phyloP scores from a whole-genome alignment of 192 early-diverging fungal genomes.

The Coemansia pectinata region DNA sequence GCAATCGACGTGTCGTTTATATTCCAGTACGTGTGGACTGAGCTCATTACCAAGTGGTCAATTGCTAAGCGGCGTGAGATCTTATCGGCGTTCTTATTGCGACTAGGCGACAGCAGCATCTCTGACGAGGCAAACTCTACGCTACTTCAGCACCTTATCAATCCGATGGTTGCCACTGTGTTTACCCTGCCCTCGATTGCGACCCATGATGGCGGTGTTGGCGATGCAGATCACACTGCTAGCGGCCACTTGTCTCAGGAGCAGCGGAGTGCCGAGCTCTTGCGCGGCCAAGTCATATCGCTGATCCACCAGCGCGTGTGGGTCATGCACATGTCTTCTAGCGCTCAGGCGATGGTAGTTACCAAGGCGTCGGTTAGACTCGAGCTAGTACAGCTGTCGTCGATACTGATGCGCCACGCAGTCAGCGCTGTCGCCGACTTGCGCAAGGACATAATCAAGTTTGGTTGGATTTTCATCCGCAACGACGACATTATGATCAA shows the following conservation, averaged over 20 bases:
- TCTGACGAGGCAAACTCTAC: conserved; percentile 71
- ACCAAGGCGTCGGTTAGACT: conserved; percentile 65
- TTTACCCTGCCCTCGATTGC: conserved; percentile 66
- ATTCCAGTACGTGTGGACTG: conserved; percentile 39
- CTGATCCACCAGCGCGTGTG: conserved; percentile 49
- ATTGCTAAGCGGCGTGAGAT: conserved; percentile 64
- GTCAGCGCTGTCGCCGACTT: conserved; percentile 73
- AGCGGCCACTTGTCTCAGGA: conserved; percentile 25
- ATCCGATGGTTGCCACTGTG: conserved; percentile 67
- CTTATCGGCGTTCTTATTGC: conserved; percentile 63
- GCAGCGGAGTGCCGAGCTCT: conserved; percentile 40
- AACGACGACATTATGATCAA: conserved; percentile 93
- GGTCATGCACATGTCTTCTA: conserved; percentile 40
- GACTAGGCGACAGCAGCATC: conserved; percentile 62
- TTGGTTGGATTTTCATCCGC: conserved; percentile 86
- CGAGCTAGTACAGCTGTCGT: conserved; percentile 90
- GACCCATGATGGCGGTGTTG: conserved; percentile 61
- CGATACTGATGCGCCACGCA: conserved; percentile 78
- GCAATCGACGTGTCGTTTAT: conserved; percentile 42
- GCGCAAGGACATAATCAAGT: conserved; percentile 91
- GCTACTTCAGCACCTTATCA: conserved; percentile 77
- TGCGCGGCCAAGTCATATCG: conserved; percentile 28
- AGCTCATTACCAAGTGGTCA: conserved; percentile 59
- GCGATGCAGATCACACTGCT: conserved; percentile 64
- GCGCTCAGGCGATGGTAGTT: conserved; percentile 13